These are phyloP conservation scores for Paraphaeosphaeria sporulosa DNA, from an alignment of 2,329 filamentous ascomycete genomes.

Conservation along the genomic window DNA sequence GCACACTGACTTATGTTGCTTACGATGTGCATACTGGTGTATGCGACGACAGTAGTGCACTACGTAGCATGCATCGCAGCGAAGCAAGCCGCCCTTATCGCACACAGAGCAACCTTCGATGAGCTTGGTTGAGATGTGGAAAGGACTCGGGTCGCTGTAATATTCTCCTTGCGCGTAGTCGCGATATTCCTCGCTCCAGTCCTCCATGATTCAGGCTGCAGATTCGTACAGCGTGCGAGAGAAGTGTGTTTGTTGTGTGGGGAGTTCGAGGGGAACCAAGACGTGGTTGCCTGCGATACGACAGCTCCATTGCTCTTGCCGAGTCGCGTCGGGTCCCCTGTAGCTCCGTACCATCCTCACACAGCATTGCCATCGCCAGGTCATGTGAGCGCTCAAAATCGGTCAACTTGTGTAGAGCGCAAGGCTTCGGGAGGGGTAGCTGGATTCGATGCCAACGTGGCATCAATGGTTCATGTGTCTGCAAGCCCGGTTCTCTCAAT, in stretches of 20 bases:
- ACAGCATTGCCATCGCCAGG: too few species aligned
- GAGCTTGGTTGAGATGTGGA: slow-evolving; percentile 11
- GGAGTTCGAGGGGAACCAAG: too few species aligned
- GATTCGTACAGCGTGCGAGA: too few species aligned
- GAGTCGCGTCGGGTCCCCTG: too few species aligned
- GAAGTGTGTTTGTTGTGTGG: too few species aligned
- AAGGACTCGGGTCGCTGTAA: slow-evolving; percentile 1
- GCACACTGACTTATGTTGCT: slow-evolving; percentile 54
- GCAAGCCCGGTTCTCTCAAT: too few species aligned
- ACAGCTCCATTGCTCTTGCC: too few species aligned
- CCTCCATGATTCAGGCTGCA: not conserved
- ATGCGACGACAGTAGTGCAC: slow-evolving; percentile 55
- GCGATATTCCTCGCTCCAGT: not conserved
- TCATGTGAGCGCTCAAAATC: too few species aligned
- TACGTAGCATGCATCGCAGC: not conserved
- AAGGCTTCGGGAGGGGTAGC: not conserved
- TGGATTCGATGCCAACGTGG: not conserved
- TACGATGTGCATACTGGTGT: slow-evolving; percentile 52
- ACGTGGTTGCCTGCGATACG: too few species aligned
- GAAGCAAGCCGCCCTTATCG: not conserved
- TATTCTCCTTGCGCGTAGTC: not conserved
- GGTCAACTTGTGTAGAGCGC: too few species aligned
- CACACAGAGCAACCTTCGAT: slow-evolving; percentile 9
- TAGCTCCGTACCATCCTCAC: too few species aligned
- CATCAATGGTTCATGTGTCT: too few species aligned